Evolutionary conservation across 176 grass and related monocot genomes (phyloP).

Genomic region (Chrysopogon serrulatus): DNA sequence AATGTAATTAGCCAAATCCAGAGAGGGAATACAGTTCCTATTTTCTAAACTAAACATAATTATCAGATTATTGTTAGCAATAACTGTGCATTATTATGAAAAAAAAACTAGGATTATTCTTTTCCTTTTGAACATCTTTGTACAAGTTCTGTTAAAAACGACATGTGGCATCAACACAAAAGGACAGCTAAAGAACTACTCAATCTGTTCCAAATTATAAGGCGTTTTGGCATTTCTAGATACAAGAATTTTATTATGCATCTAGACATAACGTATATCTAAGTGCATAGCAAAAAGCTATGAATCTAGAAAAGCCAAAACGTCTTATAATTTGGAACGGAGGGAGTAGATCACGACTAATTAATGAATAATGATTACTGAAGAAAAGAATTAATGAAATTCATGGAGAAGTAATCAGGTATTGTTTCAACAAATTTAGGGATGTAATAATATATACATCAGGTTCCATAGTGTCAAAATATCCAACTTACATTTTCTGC

Average conservation of each 20-base stretch:
- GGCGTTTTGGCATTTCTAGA: too few species aligned
- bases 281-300: too few species aligned
- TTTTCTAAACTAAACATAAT: not conserved
- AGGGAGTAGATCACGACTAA: not conserved
- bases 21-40: not conserved
- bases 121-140: not conserved
- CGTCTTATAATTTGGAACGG: too few species aligned
- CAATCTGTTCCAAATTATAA: too few species aligned
- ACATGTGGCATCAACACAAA: not conserved
- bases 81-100: constrained; percentile 1
- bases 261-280: too few species aligned
- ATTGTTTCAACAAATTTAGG: constrained; percentile 6
- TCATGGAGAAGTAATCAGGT: not conserved
- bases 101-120: not conserved
- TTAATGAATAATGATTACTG: not conserved
- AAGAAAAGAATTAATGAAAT: not conserved
- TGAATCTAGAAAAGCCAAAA: too few species aligned
- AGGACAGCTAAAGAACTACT: not conserved
- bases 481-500: not conserved
- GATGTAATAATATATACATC: not conserved
- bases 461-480: not conserved
- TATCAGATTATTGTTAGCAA: not conserved
- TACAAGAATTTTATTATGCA: too few species aligned
- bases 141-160: not conserved
- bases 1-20: not conserved